Evolutionary conservation across 1,284 basidiomycete species (phyloP).

Genomic region (Trichosporon sp.): DNA sequence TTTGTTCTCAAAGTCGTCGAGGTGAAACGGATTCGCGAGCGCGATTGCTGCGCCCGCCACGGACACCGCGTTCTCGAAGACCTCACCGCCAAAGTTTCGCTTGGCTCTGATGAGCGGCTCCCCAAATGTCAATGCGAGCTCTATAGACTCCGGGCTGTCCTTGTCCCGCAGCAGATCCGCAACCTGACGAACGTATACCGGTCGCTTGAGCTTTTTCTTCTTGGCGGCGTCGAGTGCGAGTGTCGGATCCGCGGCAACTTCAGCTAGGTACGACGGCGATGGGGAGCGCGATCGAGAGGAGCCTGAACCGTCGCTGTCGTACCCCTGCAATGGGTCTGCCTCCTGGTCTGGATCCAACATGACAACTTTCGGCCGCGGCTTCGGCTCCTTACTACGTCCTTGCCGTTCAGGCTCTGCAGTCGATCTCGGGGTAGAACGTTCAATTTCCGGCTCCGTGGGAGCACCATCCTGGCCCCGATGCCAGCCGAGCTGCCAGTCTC

Average conservation of each 20-base stretch:
- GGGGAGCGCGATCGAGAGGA: constrained; percentile 76
- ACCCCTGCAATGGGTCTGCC: constrained; percentile 81
- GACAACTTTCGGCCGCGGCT: constrained; percentile 40
- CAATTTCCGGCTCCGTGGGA: background rate
- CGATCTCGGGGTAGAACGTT: background rate
- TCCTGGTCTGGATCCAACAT: constrained; percentile 55
- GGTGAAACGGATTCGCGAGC: constrained; percentile 79
- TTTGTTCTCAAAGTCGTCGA: constrained; percentile 75
- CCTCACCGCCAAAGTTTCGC: constrained; percentile 68
- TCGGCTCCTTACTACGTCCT: background rate
- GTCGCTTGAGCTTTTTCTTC: constrained; percentile 67
- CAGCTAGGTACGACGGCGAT: constrained; percentile 73
- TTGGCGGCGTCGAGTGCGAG: constrained; percentile 58
- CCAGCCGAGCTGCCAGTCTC: constrained; percentile 49
- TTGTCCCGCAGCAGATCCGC: constrained; percentile 70
- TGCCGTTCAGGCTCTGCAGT: background rate
- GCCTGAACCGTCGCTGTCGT: constrained; percentile 62
- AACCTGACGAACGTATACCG: constrained; percentile 81
- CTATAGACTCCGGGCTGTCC: constrained; percentile 72
- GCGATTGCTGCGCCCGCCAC: constrained; percentile 72
- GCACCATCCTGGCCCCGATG: constrained; percentile 1
- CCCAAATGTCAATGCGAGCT: constrained; percentile 74
- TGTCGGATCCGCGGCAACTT: constrained; percentile 82
- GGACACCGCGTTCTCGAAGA: constrained; percentile 85
- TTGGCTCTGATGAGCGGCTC: constrained; percentile 82